These are phyloP conservation scores for Cryptococcus sp. DNA, from an alignment of 1,284 basidiomycete genomes.

Conservation along the genomic window DNA sequence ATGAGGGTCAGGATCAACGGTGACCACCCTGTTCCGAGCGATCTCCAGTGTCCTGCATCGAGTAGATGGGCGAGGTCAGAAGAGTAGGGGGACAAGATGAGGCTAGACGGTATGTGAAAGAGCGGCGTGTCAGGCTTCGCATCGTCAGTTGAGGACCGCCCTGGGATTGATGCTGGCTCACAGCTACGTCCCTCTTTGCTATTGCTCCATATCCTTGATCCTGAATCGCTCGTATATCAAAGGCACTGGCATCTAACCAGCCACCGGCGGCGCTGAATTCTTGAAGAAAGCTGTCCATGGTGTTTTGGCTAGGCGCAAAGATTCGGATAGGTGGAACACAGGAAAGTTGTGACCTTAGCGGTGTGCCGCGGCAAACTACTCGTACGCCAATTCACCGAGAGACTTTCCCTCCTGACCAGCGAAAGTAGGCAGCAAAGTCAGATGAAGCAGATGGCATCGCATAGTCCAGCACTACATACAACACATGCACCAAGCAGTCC, in stretches of 20 bases:
- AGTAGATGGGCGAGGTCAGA: constrained; percentile 52
- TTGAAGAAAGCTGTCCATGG: constrained; percentile 16
- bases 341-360: too few species aligned
- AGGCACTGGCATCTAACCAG: constrained; percentile 24
- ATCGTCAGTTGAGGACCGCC: neutral
- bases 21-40: constrained; percentile 69
- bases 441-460: too few species aligned
- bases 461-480: too few species aligned
- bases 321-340: too few species aligned
- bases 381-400: too few species aligned
- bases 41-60: constrained; percentile 58
- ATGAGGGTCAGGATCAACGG: constrained; percentile 90
- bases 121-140: constrained; percentile 49
- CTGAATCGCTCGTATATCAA: constrained; percentile 25
- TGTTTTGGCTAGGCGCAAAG: too few species aligned
- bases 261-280: constrained; percentile 33
- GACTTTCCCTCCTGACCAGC: too few species aligned
- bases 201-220: constrained; percentile 45
- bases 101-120: constrained; percentile 72
- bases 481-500: too few species aligned
- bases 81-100: constrained; percentile 75
- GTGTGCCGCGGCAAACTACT: too few species aligned
- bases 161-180: constrained; percentile 13
- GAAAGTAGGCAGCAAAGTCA: too few species aligned
- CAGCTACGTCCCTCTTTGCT: constrained; percentile 45